Evolutionary conservation across 352 stramenopile species (phyloP), one percentile per base, ranked within the genome.

Genomic region (Globisporangium spiculum): DNA sequence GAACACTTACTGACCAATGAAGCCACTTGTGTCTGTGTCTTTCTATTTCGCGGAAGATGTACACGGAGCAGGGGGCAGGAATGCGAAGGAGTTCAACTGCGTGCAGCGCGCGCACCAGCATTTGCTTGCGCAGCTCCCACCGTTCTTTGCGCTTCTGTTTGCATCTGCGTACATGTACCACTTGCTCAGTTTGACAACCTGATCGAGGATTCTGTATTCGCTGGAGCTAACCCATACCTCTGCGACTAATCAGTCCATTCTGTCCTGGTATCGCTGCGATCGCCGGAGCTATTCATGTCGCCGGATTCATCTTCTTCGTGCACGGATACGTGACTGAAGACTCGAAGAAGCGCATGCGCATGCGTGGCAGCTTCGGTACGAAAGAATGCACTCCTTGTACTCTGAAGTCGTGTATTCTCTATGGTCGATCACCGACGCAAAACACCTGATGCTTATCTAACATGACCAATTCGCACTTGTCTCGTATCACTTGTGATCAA

Each of bases 61-160:
- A 97, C 72, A 88, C 88, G 3, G 86, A 97, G 61, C 74, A 94
- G 72, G 86, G 74, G 60, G 84, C 69, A 95, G 97, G 75, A 86
- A 98, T 69, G 90, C 81, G 61, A 92, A 85, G 71, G 84, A 81
- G 1, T 86, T 98, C 75, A 98, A 98, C 81, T 96, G 89, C 63
- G 75, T 97, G 60, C 94, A 98, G 76, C 81, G 93, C 56, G 88
- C 84, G 30, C 92, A 98, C 79, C 92, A 98, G 75, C 95, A 98
- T 71, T 73, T 97, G 53, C 77, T 98, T 50, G 93, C 97, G 73
- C 96, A 94, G 60, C 82, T 93, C 55, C 85, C 88, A 1, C 59
- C 79, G 1, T 93, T 89, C 58, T n/a, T 58, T 14, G 18, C 10
- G 4, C 22, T 58, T 26, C 52, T 58, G 12, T 27, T 58, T 10